Percentiles rank a stretch among this genome's conserved stretches.
These are phyloP conservation scores for Schizosaccharomyces octosporus DNA, from an alignment of 805 yeast species.

Conservation along the genomic window DNA sequence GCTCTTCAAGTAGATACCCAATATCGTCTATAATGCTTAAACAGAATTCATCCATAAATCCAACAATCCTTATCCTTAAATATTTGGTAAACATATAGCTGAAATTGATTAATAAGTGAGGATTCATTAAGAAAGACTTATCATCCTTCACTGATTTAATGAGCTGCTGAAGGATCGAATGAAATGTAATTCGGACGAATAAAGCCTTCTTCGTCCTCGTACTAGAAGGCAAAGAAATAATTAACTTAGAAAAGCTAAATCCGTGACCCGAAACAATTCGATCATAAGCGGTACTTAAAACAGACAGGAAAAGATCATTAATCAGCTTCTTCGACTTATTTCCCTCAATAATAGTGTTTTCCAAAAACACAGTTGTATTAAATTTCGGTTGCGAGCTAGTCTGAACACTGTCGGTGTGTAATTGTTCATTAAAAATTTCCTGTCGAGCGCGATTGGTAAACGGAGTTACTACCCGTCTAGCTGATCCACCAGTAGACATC, in stretches of 20 bases:
- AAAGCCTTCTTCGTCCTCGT: neutral
- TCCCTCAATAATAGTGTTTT: neutral
- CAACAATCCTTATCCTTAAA: neutral
- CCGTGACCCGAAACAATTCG: neutral
- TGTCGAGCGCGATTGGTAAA: neutral
- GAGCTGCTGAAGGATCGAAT: neutral
- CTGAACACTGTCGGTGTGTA: neutral
- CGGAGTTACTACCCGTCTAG: neutral
- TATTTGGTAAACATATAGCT: neutral
- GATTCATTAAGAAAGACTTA: neutral
- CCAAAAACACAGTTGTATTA: neutral
- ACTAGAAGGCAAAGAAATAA: neutral
- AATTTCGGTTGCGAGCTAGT: too few species aligned
- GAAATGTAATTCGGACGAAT: neutral
- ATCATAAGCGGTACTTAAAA: neutral
- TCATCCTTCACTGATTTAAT: neutral
- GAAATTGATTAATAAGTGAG: neutral
- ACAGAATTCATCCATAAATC: neutral
- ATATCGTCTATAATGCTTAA: neutral
- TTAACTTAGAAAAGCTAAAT: neutral
- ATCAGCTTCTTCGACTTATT: neutral
- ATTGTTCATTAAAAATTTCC: neutral
- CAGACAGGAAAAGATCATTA: neutral
- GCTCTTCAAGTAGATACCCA: neutral
- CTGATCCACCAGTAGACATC: neutral